Base-by-base conservation (phyloP, 1,284 basidiomycete genomes). In the Trametes pubescens region DNA sequence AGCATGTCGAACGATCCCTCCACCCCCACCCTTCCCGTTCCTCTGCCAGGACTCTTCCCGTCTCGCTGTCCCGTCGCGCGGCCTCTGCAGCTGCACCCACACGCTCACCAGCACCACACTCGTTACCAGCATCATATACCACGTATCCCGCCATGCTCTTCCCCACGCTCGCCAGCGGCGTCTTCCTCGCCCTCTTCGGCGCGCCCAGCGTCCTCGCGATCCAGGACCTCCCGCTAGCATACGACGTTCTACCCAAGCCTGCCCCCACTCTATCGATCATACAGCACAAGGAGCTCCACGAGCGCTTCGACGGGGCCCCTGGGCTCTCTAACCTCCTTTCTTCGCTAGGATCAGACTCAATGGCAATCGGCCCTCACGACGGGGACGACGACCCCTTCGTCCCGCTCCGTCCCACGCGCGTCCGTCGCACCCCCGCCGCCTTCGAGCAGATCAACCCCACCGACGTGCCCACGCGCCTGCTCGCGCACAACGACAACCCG, bases 141-240 rank as follows among this genome's bases (percentile, higher is more conserved):
- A 5, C 16, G 6, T 9, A 53, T 37, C 21, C 24, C 22, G 14
- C 14, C 0, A 83, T 84, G 62, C 81, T 9, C 24, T 26, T 83
- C 38, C 77, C 80, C 18, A 83, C 75, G 18, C 59, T 84, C 29
- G 74, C 76, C 21, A 75, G 59, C 34, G 58, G 72, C 24, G 54
- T 77, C 32, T 53, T 67, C 14, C 47, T 63, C 24, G 73, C 69
- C 5, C 60, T 77, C 40, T 56, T 69, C 52, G 60, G 71, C 24
- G 72, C 68, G 46, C 77, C 73, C 52, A 57, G 59, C 9, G 35
- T 26, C 22, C 57, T 77, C 32, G 72, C 75, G 18, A 54, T 55
- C 32, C n/a, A 4, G 24, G 43, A 66, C 11, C 69, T 76, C 32
- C 43, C 43, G 10, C 40, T n/a, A n/a, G n/a, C n/a, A n/a, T n/a